Evolutionary conservation across 2,329 filamentous ascomycete genomes (phyloP).

Genomic region (Fonsecaea nubica): DNA sequence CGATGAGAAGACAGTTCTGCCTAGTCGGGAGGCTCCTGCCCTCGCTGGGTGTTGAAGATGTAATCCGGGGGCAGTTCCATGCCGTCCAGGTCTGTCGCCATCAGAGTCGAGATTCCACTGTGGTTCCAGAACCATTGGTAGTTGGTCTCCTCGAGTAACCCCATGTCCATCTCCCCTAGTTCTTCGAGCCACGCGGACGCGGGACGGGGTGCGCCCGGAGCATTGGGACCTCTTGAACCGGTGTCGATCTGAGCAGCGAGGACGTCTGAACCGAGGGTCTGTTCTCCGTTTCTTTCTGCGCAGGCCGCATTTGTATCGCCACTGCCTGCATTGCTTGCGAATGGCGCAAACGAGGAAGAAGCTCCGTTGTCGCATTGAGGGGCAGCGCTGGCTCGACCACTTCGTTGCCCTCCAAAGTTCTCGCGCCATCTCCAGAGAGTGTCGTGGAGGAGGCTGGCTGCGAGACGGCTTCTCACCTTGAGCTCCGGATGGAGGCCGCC

Average conservation of each 20-base stretch:
- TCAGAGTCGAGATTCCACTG: slow-evolving; percentile 8
- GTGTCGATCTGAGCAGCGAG: background rate
- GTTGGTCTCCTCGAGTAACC: slow-evolving; percentile 6
- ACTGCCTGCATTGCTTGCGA: background rate
- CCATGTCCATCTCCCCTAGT: slow-evolving; percentile 5
- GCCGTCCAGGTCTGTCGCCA: slow-evolving; percentile 4
- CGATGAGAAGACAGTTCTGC: background rate
- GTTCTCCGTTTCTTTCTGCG: background rate
- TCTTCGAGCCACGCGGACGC: background rate
- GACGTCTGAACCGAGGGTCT: background rate
- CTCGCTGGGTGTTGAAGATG: background rate
- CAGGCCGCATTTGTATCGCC: background rate
- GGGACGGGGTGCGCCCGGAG: background rate
- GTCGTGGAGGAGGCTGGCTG: slow-evolving; percentile 61
- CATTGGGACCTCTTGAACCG: background rate
- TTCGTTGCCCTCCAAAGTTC: slow-evolving; percentile 57
- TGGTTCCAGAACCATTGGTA: slow-evolving; percentile 12
- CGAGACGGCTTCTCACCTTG: slow-evolving; percentile 24
- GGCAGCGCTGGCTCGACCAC: background rate
- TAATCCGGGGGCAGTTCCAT: slow-evolving; percentile 3
- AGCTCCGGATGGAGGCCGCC: slow-evolving; percentile 39
- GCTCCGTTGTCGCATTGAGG: background rate
- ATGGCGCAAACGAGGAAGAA: background rate
- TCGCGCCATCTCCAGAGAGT: slow-evolving; percentile 71
- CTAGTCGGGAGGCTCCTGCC: background rate